Percentiles rank a stretch among this genome's conserved stretches.
Conservation (phyloP, 202 grass and related monocot species). For the Dendrocalamus latiflorus region DNA sequence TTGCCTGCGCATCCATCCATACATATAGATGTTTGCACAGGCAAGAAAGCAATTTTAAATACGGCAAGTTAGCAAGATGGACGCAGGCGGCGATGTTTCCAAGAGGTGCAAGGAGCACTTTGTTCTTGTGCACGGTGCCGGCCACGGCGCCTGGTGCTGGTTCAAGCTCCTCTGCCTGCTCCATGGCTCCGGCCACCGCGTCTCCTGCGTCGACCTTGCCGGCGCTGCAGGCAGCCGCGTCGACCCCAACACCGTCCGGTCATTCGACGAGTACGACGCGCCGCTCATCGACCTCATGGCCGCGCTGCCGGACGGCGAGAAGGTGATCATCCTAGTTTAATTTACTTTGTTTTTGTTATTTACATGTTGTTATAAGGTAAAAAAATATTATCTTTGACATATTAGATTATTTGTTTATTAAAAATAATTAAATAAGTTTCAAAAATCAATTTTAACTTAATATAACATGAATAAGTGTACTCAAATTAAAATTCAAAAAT, state of each 20-base stretch:
- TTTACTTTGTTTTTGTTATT: no score
- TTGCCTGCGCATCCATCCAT: neutral
- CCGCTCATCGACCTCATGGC: constrained; percentile 35
- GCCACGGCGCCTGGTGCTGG: constrained; percentile 64
- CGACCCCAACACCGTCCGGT: constrained; percentile 22
- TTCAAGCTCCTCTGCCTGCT: constrained; percentile 35
- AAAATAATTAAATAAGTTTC: no score
- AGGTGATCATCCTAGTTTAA: constrained; percentile 1
- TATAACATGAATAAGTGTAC: no score
- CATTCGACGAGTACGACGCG: constrained; percentile 39
- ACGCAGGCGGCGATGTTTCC: neutral
- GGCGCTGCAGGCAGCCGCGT: constrained; percentile 28
- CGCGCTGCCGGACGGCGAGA: constrained; percentile 21
- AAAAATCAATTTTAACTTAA: no score
- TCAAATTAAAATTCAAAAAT: no score
- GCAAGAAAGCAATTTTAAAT: no score
- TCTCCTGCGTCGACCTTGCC: constrained; percentile 44
- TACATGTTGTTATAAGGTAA: no score
- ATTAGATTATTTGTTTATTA: no score
- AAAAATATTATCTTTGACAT: no score
- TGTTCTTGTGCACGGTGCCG: constrained; percentile 51
- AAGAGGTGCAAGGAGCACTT: constrained; percentile 21
- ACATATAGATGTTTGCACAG: no score
- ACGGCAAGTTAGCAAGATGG: neutral
- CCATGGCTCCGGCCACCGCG: constrained; percentile 21